Evolutionary conservation across 2,329 filamentous ascomycete genomes (phyloP).

Genomic region (Helicocarpus griseus): DNA sequence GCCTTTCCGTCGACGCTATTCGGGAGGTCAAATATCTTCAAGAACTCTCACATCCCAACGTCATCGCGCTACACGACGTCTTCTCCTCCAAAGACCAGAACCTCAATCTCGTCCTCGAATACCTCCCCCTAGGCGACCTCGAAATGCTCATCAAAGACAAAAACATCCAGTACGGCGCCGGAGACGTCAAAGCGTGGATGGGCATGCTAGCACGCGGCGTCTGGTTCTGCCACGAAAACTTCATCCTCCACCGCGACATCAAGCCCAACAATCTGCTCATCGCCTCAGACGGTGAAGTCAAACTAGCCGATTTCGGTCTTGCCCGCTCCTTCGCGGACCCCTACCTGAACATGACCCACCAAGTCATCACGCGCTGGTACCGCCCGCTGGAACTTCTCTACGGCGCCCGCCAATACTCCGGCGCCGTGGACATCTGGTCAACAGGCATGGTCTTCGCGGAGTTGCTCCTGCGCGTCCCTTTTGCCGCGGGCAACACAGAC

Average conservation of each 20-base stretch:
- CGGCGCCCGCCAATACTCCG: constrained; percentile 78
- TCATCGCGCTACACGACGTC: constrained; percentile 83
- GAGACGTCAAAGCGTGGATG: constrained; percentile 98
- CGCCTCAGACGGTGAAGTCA: constrained; percentile 83
- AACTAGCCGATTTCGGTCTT: constrained; percentile 95
- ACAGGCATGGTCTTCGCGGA: constrained; percentile 91
- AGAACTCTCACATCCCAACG: constrained; percentile 88
- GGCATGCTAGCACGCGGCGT: constrained; percentile 88
- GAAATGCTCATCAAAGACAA: constrained; percentile 89
- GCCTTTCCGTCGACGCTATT: constrained; percentile 86
- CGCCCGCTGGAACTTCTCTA: constrained; percentile 88
- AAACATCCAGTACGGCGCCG: constrained; percentile 69
- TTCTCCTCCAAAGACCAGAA: constrained; percentile 97
- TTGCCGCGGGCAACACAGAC: constrained; percentile 74
- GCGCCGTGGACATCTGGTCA: constrained; percentile 89
- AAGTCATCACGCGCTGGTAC: constrained; percentile 97
- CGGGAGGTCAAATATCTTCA: constrained; percentile 93
- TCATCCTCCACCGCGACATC: constrained; percentile 91
- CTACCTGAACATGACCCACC: constrained; percentile 77
- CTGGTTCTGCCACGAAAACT: constrained; percentile 95
- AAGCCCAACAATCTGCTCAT: constrained; percentile 98
- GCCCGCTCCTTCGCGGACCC: constrained; percentile 85
- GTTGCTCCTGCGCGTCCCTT: constrained; percentile 71
- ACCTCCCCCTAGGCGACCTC: constrained; percentile 83
- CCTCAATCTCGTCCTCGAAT: constrained; percentile 90